Conservation (phyloP, 345 rosid genomes). For the Lepidium didymum region DNA sequence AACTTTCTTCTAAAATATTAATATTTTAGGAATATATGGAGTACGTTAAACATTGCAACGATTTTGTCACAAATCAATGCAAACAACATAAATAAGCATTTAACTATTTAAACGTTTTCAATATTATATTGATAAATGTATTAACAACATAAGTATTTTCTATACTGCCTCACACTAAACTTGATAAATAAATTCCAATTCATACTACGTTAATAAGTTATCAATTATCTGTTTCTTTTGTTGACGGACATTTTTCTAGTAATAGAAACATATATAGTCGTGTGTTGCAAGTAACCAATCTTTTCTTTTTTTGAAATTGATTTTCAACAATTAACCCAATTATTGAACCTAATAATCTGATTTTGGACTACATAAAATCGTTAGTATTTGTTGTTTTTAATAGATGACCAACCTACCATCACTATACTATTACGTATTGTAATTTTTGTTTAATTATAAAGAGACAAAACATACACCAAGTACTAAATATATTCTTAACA, state of each 20-base stretch:
- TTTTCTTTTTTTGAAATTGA: no score
- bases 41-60: no score
- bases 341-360: not conserved
- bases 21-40: no score
- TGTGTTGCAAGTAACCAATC: conserved; percentile 9
- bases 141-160: no score
- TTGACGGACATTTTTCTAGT: not conserved
- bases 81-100: no score
- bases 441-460: not conserved
- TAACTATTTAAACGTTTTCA: no score
- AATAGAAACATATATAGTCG: not conserved
- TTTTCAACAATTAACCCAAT: no score
- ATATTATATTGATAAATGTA: no score
- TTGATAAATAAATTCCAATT: no score
- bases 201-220: not conserved
- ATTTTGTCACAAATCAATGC: no score
- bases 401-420: conserved; percentile 16
- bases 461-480: not conserved
- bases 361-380: conserved; percentile 18
- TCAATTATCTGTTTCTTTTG: not conserved
- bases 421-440: not conserved
- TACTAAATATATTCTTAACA: not conserved
- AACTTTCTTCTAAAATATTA: no score
- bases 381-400: not conserved
- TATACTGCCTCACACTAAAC: no score